Evolutionary conservation across 108 stramenopile genomes (phyloP).

Genomic region (Schizochytrium sp.): DNA sequence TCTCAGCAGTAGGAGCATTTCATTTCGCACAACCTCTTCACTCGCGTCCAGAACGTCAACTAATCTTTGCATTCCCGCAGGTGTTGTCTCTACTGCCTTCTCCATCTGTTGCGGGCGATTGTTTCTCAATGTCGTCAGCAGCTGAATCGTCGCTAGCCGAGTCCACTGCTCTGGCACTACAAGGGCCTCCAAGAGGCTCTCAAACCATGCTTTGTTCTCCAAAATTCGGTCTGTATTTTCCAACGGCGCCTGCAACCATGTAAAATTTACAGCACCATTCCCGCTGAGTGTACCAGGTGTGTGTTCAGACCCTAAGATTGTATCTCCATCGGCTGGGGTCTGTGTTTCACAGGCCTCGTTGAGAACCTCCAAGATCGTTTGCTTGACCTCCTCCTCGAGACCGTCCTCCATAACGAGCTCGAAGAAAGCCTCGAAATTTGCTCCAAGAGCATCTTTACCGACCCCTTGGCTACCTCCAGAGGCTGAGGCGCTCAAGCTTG

Average conservation of each 20-base stretch:
- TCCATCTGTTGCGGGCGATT: constrained; percentile 41
- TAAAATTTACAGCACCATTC: constrained; percentile 17
- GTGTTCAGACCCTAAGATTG: not conserved
- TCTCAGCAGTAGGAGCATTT: constrained; percentile 43
- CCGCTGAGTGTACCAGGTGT: constrained; percentile 48
- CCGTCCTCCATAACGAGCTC: constrained; percentile 22
- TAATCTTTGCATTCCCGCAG: constrained; percentile 43
- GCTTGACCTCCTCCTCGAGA: constrained; percentile 45
- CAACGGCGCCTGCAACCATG: constrained; percentile 48
- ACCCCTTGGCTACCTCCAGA: not conserved
- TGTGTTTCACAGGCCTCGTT: constrained; percentile 21
- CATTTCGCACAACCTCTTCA: constrained; percentile 39
- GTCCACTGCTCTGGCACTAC: constrained; percentile 22
- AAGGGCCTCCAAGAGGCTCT: constrained; percentile 9
- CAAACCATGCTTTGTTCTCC: constrained; percentile 4
- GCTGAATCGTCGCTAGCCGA: constrained; percentile 49
- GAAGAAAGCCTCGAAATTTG: not conserved
- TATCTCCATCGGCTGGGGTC: not conserved
- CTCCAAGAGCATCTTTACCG: not conserved
- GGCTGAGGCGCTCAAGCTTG: too few relatives aligned
- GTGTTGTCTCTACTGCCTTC: constrained; percentile 42
- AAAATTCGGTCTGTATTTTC: constrained; percentile 23
- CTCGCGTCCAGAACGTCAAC: constrained; percentile 49
- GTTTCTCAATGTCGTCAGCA: constrained; percentile 32
- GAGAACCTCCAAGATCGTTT: constrained; percentile 12